Evolutionary conservation across 306 rosid species (phyloP).

Genomic region (Cajanus cajan): DNA sequence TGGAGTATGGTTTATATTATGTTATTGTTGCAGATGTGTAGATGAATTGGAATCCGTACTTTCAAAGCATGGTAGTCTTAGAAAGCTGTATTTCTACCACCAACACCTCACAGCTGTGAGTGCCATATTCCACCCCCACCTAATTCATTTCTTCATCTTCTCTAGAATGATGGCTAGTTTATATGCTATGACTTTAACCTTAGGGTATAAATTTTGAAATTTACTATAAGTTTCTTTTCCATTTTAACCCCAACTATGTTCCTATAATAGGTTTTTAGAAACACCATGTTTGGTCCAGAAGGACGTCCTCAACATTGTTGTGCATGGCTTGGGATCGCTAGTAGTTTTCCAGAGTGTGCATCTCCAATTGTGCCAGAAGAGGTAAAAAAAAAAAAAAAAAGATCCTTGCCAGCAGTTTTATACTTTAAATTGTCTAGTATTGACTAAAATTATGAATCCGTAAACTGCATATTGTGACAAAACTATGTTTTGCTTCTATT

Average conservation of each 20-base stretch:
- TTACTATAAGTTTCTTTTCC: conserved; percentile 18
- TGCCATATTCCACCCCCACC: conserved; percentile 6
- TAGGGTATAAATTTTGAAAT: conserved; percentile 27
- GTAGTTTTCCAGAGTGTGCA: conserved; percentile 98
- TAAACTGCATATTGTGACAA: neutral
- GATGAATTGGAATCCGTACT: conserved; percentile 92
- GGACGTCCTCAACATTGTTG: conserved; percentile 99
- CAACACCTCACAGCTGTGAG: conserved; percentile 95
- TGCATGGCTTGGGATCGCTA: conserved; percentile 99
- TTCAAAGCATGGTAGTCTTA: conserved; percentile 92
- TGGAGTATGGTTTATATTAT: conserved; percentile 7
- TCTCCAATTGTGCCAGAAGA: conserved; percentile 93
- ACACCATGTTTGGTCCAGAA: conserved; percentile 99
- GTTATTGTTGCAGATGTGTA: conserved; percentile 68
- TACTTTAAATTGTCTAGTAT: conserved; percentile 12
- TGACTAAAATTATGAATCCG: conserved; percentile 2
- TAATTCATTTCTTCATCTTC: conserved; percentile 14
- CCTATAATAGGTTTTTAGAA: conserved; percentile 77
- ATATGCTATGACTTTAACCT: conserved; percentile 7
- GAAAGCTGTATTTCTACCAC: conserved; percentile 88
- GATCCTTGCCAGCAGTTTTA: conserved; percentile 12
- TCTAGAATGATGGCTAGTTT: conserved; percentile 15
- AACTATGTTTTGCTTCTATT: neutral
- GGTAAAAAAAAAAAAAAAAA: conserved; percentile 49
- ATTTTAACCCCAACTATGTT: conserved; percentile 34